Evolutionary conservation across 2,329 filamentous ascomycete species (phyloP), one percentile per base, ranked within the genome.

Genomic region (Talaromyces verruculosus): DNA sequence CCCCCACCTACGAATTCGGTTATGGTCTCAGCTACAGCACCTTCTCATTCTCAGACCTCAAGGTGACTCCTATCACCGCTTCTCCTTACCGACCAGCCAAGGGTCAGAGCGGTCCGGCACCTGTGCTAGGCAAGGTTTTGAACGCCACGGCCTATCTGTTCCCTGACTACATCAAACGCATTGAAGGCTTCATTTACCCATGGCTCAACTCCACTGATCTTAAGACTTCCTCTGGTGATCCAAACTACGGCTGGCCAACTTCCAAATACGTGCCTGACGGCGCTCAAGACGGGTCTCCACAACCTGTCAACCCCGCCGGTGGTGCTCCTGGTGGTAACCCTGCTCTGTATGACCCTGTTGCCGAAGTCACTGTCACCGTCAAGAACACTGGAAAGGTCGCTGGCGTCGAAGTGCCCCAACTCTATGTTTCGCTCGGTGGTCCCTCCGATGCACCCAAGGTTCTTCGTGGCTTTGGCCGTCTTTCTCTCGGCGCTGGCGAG

Each of bases 371-470:
- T 5, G 83, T 80, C 2, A 83, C 79, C 5, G 78, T 87, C 68
- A 81, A 77, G 25, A 87, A 86, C 74, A 84, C 81, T 1, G 84
- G 84, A 28, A 70, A 71, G 3, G 72, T 84, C 49, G 70, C 70
- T 15, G 84, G 83, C 41, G 80, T 83, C 28, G 84, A 86, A 68
- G 83, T 87, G 55, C 81, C 82, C 5, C 84, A 87, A 71, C 71
- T 87, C 65, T 94, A 98, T 78, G 73, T 98, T 64, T 88, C 85
- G 35, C 90, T 96, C 2, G 94, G 93, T 60, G 93, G 92, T 0
- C 85, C 89, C 0, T 84, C 89, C 43, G 91, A 97, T 73, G 84
- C 87, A 8, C 81, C 81, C 65, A 79, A 85, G 49, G 84, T 85
- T 2, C 87, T 98, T 15, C 89, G 94, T 68, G 89, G 89, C 53